Evolutionary conservation across 139 green algal genomes (phyloP).

Genomic region (Raphidocelis subcapitata): DNA sequence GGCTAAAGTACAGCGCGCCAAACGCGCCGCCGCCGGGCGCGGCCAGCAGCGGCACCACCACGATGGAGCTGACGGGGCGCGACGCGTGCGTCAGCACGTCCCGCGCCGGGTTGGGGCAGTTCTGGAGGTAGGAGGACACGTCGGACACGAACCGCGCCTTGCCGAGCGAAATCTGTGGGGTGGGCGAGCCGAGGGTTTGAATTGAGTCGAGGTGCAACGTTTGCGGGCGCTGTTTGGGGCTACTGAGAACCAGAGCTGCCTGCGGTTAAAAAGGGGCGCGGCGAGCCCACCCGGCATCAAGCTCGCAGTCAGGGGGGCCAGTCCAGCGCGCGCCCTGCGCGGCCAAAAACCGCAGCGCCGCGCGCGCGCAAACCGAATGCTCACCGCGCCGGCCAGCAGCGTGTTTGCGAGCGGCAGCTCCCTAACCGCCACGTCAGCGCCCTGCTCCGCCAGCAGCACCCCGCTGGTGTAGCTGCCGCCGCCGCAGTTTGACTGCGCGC

Average conservation of each 20-base stretch:
- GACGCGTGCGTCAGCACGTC: conserved; percentile 60
- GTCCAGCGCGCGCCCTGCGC: too few species aligned
- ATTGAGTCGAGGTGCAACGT: too few species aligned
- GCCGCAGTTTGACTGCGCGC: too few species aligned
- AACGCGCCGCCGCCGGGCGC: conserved; percentile 48
- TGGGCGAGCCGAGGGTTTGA: too few species aligned
- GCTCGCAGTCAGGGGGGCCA: too few species aligned
- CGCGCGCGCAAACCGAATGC: conserved; percentile 14
- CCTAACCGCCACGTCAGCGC: conserved; percentile 48
- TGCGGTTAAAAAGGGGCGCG: too few species aligned
- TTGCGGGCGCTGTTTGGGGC: too few species aligned
- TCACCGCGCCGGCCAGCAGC: conserved; percentile 56
- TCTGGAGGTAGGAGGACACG: conserved; percentile 56
- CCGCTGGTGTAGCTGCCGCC: too few species aligned
- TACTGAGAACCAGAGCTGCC: too few species aligned
- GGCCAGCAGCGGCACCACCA: conserved; percentile 62
- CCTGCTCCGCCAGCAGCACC: too few species aligned
- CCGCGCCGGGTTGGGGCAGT: conserved; percentile 60
- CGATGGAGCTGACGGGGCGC: conserved; percentile 58
- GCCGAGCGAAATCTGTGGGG: conserved; percentile 26
- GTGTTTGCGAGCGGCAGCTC: conserved; percentile 64
- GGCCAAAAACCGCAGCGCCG: too few species aligned
- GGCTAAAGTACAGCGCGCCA: conserved; percentile 58
- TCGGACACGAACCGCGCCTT: conserved; percentile 65
- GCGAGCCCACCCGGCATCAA: too few species aligned